Evolutionary conservation across 2,329 filamentous ascomycete genomes (phyloP).

Genomic region (Pyricularia sp.): DNA sequence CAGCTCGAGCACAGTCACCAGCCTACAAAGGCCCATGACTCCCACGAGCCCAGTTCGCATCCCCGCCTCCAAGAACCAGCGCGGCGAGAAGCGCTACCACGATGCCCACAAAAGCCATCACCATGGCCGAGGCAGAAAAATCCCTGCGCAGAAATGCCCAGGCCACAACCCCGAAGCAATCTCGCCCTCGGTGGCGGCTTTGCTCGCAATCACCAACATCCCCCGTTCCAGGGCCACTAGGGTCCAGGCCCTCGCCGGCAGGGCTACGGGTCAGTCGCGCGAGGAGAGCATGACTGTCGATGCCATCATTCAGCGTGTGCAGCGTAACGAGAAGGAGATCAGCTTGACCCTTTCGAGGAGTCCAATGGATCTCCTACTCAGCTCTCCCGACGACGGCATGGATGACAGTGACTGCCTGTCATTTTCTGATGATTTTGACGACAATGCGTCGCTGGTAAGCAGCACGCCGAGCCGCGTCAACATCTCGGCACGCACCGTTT

Average conservation of each 20-base stretch:
- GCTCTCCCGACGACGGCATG: conserved; percentile 47
- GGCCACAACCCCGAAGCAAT: conserved; percentile 42
- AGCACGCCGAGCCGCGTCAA: conserved; percentile 27
- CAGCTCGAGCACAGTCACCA: neutral
- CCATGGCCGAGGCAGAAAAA: conserved; percentile 9
- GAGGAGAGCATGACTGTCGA: conserved; percentile 42
- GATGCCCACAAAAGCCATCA: conserved; percentile 21
- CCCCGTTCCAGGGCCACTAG: conserved; percentile 35
- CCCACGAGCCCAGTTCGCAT: conserved; percentile 47
- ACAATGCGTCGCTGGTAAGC: neutral
- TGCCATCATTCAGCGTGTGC: conserved; percentile 43
- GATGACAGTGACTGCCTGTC: conserved; percentile 40
- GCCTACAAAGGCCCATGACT: neutral
- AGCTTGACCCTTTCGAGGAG: conserved; percentile 43
- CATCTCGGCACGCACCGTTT: conserved; percentile 32
- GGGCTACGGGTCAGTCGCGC: conserved; percentile 14
- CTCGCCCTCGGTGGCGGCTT: conserved; percentile 48
- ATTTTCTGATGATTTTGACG: conserved; percentile 28
- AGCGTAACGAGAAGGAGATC: conserved; percentile 48
- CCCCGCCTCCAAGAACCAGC: conserved; percentile 30
- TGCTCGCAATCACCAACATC: conserved; percentile 54
- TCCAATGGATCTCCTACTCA: conserved; percentile 50
- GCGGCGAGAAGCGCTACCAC: conserved; percentile 18
- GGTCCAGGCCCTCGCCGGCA: conserved; percentile 8
- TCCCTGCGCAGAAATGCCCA: conserved; percentile 20